Evolutionary conservation across 768 basidiomycete species (phyloP).

Genomic region (Podaxis carcinomalis): DNA sequence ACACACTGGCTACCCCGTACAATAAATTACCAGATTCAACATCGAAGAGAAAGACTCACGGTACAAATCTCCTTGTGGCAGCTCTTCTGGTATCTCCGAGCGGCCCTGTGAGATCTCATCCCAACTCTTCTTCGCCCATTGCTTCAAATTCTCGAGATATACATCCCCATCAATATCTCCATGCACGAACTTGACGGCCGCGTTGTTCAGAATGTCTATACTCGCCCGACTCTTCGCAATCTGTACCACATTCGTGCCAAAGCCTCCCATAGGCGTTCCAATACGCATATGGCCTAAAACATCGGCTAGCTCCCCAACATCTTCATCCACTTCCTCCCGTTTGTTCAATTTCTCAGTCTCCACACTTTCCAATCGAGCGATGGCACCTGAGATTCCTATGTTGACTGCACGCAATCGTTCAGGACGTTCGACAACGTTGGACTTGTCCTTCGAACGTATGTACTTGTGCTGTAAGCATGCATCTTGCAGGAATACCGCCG

Average conservation of each 20-base stretch:
- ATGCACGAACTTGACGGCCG: slow-evolving; percentile 72
- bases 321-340: background rate
- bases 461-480: slow-evolving; percentile 71
- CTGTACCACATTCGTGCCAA: slow-evolving; percentile 25
- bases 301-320: slow-evolving; percentile 19
- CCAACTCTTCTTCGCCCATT: slow-evolving; percentile 55
- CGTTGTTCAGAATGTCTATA: slow-evolving; percentile 50
- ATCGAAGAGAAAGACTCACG: slow-evolving; percentile 39
- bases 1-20: slow-evolving; percentile 50
- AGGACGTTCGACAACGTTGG: slow-evolving; percentile 84
- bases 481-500: slow-evolving; percentile 57
- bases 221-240: slow-evolving; percentile 52
- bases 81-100: slow-evolving; percentile 71
- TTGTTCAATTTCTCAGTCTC: slow-evolving; percentile 6
- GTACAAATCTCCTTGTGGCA: slow-evolving; percentile 81
- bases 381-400: slow-evolving; percentile 75
- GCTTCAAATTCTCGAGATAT: slow-evolving; percentile 59
- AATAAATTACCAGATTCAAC: background rate
- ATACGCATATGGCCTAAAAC: slow-evolving; percentile 24
- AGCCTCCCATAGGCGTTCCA: slow-evolving; percentile 9
- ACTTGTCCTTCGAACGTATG: slow-evolving; percentile 72
- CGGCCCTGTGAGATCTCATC: slow-evolving; percentile 57
- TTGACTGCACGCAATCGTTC: slow-evolving; percentile 84
- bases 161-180: slow-evolving; percentile 65
- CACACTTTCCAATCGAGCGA: slow-evolving; percentile 58